Conservation (phyloP, 257 asterid species). For the Lycium barbarum region DNA sequence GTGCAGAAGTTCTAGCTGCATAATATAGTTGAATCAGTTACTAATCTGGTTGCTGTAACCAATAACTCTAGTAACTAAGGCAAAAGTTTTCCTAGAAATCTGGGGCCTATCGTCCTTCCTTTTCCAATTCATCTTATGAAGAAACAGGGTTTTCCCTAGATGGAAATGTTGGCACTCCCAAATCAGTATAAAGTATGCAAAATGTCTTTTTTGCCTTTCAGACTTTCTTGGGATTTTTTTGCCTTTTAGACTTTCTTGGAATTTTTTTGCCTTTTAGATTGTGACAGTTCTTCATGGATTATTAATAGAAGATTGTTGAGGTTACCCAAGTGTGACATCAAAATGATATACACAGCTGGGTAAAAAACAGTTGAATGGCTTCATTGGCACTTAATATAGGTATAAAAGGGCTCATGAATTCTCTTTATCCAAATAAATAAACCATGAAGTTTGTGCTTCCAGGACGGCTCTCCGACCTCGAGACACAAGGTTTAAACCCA, state of each 20-base stretch:
- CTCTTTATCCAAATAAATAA: background rate
- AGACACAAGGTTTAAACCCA: background rate
- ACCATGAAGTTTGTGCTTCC: background rate
- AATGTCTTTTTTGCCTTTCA: background rate
- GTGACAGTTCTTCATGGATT: background rate
- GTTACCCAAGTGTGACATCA: background rate
- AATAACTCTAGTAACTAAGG: background rate
- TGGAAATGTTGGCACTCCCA: background rate
- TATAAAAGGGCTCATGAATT: background rate
- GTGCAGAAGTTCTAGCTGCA: background rate
- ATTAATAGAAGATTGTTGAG: background rate
- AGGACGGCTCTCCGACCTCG: background rate
- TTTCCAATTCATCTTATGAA: background rate
- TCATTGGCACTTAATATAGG: background rate
- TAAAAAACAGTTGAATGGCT: background rate
- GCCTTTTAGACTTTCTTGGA: no score
- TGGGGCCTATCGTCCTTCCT: background rate
- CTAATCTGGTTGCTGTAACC: background rate
- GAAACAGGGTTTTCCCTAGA: background rate
- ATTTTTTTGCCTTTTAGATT: background rate
- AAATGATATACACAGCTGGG: background rate
- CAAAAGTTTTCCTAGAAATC: background rate
- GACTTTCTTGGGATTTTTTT: background rate
- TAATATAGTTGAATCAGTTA: background rate
- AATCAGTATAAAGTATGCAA: background rate